Conservation (phyloP, 805 yeast genomes). For the Hanseniaspora lindneri region DNA sequence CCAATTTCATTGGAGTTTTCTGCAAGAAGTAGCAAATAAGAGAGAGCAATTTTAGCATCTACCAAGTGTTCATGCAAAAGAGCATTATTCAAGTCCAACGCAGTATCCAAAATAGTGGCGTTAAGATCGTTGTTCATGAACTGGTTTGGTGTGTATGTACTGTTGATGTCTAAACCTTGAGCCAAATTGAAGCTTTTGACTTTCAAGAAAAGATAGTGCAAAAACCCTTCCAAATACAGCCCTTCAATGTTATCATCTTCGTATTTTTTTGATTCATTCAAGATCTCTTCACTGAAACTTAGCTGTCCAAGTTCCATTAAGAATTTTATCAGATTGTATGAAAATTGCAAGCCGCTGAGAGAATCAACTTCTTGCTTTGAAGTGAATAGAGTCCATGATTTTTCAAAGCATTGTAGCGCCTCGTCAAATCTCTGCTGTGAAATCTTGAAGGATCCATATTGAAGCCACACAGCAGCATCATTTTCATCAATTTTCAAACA, state of each 20-base stretch:
- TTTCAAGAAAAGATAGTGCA: conserved; percentile 44
- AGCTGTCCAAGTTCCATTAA: conserved; percentile 57
- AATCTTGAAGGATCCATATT: conserved; percentile 75
- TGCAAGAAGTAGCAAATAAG: conserved; percentile 34
- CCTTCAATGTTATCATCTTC: conserved; percentile 78
- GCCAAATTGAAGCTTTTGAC: conserved; percentile 21
- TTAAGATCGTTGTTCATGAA: conserved; percentile 26
- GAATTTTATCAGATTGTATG: conserved; percentile 11
- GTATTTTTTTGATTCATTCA: conserved; percentile 55
- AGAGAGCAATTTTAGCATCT: conserved; percentile 33
- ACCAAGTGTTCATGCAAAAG: conserved; percentile 23
- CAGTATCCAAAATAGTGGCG: conserved; percentile 25
- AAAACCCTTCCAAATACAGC: conserved; percentile 72
- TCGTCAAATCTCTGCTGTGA: conserved; percentile 70
- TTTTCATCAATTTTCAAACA: conserved; percentile 48
- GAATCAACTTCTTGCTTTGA: conserved; percentile 31
- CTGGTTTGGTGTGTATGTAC: conserved; percentile 23
- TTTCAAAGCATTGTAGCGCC: conserved; percentile 53
- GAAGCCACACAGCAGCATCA: conserved; percentile 62
- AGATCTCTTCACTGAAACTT: conserved; percentile 55
- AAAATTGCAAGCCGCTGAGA: conserved; percentile 34
- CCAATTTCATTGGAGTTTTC: conserved; percentile 32
- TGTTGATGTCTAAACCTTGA: conserved; percentile 19
- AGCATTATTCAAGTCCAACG: conserved; percentile 30
- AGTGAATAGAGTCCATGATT: conserved; percentile 63